Conservation (phyloP, 768 basidiomycete species). For the Mycena albidolilacea region DNA sequence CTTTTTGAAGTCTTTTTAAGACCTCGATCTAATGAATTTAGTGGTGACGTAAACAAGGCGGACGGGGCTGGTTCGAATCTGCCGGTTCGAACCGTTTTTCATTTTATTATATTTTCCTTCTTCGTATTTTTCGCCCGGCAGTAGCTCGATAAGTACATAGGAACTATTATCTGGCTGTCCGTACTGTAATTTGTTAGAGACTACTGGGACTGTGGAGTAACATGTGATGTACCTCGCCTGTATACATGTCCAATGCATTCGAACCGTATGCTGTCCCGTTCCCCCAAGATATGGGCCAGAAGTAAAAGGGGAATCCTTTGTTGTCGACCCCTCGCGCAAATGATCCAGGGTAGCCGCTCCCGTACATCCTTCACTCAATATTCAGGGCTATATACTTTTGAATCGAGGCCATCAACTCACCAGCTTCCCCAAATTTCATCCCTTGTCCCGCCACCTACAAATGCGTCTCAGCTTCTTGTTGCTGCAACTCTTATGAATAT, state of each 20-base stretch:
- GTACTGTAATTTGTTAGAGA: constrained; percentile 53
- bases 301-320: constrained; percentile 68
- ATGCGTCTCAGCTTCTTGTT: not conserved
- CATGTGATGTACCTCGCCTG: constrained; percentile 54
- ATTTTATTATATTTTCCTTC: no score
- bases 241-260: constrained; percentile 44
- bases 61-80: no score
- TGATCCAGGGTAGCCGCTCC: constrained; percentile 69
- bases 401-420: constrained; percentile 44
- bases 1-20: no score
- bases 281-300: constrained; percentile 71
- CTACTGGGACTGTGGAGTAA: not conserved
- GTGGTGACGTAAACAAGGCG: no score
- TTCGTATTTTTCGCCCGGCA: no score
- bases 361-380: constrained; percentile 57
- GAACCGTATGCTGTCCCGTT: constrained; percentile 42
- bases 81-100: no score
- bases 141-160: no score
- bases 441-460: constrained; percentile 61
- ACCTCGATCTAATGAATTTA: no score
- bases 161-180: constrained; percentile 59
- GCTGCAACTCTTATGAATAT: not conserved
- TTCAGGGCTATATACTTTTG: constrained; percentile 13
- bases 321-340: constrained; percentile 56
- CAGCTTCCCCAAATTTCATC: constrained; percentile 55